These are phyloP conservation scores for Uronychia binucleata DNA, from an alignment of 73 alveolate species.

Conservation along the genomic window DNA sequence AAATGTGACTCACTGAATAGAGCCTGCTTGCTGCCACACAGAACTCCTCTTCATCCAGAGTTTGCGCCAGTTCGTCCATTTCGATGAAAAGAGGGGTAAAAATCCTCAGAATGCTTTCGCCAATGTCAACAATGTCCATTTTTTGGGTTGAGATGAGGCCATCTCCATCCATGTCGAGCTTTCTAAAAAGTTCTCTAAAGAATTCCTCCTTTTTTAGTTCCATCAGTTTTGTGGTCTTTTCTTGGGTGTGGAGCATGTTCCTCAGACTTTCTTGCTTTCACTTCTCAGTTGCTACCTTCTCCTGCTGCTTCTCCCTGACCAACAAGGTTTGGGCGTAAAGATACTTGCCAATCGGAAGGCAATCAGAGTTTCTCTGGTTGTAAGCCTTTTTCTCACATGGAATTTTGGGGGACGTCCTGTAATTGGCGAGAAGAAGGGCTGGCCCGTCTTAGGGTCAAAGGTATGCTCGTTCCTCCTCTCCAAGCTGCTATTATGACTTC, in stretches of 20 bases:
- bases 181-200: background rate
- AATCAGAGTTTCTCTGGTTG: background rate
- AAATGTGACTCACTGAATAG: background rate
- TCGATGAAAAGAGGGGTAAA: slow-evolving; percentile 33
- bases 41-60: slow-evolving; percentile 28
- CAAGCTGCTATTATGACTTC: background rate
- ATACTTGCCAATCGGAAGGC: background rate
- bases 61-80: slow-evolving; percentile 38
- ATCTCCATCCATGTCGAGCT: slow-evolving; percentile 25
- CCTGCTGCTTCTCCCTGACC: background rate
- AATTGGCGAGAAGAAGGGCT: slow-evolving; percentile 53
- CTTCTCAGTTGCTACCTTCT: background rate
- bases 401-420: slow-evolving; percentile 47
- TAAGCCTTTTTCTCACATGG: background rate
- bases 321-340: background rate
- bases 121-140: slow-evolving; percentile 13
- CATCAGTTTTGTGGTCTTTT: slow-evolving; percentile 4
- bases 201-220: background rate
- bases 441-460: slow-evolving; percentile 55
- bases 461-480: background rate
- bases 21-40: slow-evolving; percentile 26
- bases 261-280: background rate
- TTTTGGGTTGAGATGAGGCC: slow-evolving; percentile 25
- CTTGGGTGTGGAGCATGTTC: background rate
- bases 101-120: slow-evolving; percentile 13